Percentiles rank a stretch among this genome's conserved stretches.
Evolutionary conservation across 1,139 yeast genomes (phyloP).

Genomic region (Yamadazyma taylorii): DNA sequence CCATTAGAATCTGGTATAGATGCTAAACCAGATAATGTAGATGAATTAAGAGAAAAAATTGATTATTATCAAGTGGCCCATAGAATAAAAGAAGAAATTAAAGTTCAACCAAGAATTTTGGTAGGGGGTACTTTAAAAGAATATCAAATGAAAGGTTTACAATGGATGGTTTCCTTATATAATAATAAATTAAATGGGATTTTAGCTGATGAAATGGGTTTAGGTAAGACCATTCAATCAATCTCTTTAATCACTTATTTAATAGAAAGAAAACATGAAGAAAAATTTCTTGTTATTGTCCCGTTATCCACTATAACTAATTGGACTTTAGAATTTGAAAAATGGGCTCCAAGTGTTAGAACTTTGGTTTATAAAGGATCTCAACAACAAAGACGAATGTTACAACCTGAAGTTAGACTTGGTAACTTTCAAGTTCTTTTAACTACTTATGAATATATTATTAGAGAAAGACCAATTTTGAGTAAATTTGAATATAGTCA

Average conservation of each 20-base stretch:
- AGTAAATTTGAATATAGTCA: conserved; percentile 76
- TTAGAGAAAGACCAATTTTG: conserved; percentile 68
- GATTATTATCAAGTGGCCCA: conserved; percentile 85
- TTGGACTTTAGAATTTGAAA: conserved; percentile 83
- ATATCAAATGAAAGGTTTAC: conserved; percentile 89
- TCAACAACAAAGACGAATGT: conserved; percentile 64
- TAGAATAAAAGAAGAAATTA: conserved; percentile 64
- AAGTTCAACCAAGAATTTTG: conserved; percentile 62
- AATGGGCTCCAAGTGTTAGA: conserved; percentile 79
- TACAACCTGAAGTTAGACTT: conserved; percentile 59
- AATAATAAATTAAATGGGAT: conserved; percentile 95
- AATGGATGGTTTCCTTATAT: conserved; percentile 96
- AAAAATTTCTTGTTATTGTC: conserved; percentile 78
- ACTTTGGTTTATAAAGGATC: conserved; percentile 75
- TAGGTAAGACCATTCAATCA: conserved; percentile 95
- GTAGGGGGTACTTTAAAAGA: conserved; percentile 91
- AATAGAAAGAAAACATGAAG: conserved; percentile 69
- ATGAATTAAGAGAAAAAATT: conserved; percentile 57
- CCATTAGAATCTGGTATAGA: conserved; percentile 20
- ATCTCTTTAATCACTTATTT: conserved; percentile 86
- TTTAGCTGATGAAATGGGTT: conserved; percentile 96
- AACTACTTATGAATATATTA: conserved; percentile 79
- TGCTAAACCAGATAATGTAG: conserved; percentile 21
- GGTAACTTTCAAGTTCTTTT: conserved; percentile 76
- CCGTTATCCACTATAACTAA: conserved; percentile 83